phyloP scores from a whole-genome alignment of 805 yeast species.

The Pichia paraexigua region DNA sequence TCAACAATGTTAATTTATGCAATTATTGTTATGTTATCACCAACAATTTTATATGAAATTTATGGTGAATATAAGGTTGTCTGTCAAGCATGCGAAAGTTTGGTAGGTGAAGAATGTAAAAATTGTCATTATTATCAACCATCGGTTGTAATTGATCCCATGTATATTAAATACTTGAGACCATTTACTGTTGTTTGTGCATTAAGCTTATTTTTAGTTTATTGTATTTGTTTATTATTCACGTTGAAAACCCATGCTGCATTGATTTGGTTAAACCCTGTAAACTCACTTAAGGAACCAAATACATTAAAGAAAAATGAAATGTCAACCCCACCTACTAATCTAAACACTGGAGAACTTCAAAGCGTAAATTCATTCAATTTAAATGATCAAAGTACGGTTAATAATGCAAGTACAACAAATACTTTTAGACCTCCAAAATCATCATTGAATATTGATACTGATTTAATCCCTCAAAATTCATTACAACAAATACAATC shows the following conservation, averaged over 20 bases:
- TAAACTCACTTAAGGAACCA: background rate
- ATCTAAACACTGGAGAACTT: constrained; percentile 10
- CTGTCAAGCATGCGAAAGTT: constrained; percentile 48
- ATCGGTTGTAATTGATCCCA: constrained; percentile 56
- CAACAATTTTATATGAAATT: constrained; percentile 81
- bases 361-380: constrained; percentile 22
- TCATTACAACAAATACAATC: background rate
- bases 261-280: constrained; percentile 79
- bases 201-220: constrained; percentile 69
- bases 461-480: background rate
- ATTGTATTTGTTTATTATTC: constrained; percentile 82
- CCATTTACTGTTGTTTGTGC: constrained; percentile 85
- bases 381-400: constrained; percentile 10
- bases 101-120: constrained; percentile 37
- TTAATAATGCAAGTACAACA: background rate
- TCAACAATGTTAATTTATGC: constrained; percentile 93
- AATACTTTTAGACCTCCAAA: constrained; percentile 1
- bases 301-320: constrained; percentile 33
- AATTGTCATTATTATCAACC: constrained; percentile 76
- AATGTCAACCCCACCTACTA: constrained; percentile 6
- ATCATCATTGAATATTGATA: background rate
- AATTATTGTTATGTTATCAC: constrained; percentile 83
- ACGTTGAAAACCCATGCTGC: constrained; percentile 96
- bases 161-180: constrained; percentile 60
- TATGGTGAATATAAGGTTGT: constrained; percentile 78